phyloP scores from a whole-genome alignment of 768 basidiomycete species.

The Suillus weaverae region DNA sequence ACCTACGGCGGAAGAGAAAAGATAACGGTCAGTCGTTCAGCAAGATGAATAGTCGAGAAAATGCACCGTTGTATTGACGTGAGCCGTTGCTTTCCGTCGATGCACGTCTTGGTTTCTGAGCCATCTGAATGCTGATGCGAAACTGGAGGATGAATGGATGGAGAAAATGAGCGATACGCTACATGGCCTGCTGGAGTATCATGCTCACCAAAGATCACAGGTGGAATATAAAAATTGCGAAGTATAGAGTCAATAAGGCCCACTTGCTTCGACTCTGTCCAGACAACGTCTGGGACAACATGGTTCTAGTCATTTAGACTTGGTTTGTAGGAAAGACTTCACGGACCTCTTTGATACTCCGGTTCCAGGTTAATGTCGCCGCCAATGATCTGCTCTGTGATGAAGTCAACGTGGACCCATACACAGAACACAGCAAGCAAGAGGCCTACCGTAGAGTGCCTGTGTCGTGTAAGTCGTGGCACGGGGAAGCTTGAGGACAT shows the following conservation, averaged over 20 bases:
- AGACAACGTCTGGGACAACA: slow-evolving; percentile 61
- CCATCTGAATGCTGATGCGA: slow-evolving; percentile 58
- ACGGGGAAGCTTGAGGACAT: slow-evolving; percentile 54
- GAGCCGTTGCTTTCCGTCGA: slow-evolving; percentile 80
- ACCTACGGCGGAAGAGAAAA: slow-evolving; percentile 36
- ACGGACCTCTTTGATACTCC: slow-evolving; percentile 73
- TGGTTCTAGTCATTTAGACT: neutral
- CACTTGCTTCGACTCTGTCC: slow-evolving; percentile 74
- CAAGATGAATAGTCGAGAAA: neutral
- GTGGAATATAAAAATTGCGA: slow-evolving; percentile 79
- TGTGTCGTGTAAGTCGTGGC: slow-evolving; percentile 66
- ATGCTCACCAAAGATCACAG: slow-evolving; percentile 68
- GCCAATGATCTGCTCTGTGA: slow-evolving; percentile 61
- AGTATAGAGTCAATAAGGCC: slow-evolving; percentile 77
- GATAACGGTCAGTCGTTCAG: slow-evolving; percentile 1
- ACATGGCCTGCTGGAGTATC: neutral
- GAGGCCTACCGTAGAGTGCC: slow-evolving; percentile 51
- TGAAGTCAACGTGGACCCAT: slow-evolving; percentile 1
- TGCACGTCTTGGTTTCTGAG: slow-evolving; percentile 63
- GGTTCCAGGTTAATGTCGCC: slow-evolving; percentile 70
- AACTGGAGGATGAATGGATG: slow-evolving; percentile 36
- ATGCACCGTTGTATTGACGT: slow-evolving; percentile 71
- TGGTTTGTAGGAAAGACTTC: neutral
- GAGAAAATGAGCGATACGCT: neutral
- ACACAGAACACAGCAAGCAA: neutral